Evolutionary conservation across 148 eudicot genomes (phyloP), one percentile per base, ranked within the genome.

Genomic region (Rhododendron simsii): DNA sequence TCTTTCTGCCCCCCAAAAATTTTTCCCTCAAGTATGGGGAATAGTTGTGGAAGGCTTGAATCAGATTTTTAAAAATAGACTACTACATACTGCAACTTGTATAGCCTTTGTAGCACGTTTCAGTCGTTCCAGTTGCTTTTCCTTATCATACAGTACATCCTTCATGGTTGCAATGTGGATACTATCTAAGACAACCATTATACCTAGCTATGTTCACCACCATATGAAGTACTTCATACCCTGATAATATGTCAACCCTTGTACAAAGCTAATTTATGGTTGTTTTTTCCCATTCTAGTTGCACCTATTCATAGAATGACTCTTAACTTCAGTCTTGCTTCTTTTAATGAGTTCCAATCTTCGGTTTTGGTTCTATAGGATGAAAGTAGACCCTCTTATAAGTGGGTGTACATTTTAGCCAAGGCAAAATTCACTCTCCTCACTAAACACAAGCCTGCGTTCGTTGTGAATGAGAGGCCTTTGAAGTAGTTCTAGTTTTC

Each of bases 141-240:
- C 41, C 12, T 73, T 7, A 2, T 73, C 15, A 30, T 73, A 85
- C 94, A 3, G 35, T 1, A 73, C 16, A 30, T 73, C 78, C 44
- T 4, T 33, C 41, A 0, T 73, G 8, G 21, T 30, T 73, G 78
- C 44, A 30, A 71, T 30, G 16, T 3, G 28, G 39, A 71, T 1
- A 30, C 35, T 71, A 71, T 1, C 28, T 26, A 26, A 6, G 73
- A 7, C 41, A 82, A 91, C 93, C 85, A 91, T 96, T 37, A 41
- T 39, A 39, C 41, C 41, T 39, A 39, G 15, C 74, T 67, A 9
- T 10, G n/a, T 71, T 71, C 39, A 33, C 76, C 12, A 15, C 76
- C 41, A 33, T 71, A 28, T 33, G 11, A 71, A 30, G 39, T 33
- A 71, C 76, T 3, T 15, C 74, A 10, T 67, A 2, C 7, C 30